Conservation (phyloP, 148 eudicot species). For the Dysphania ambrosioides region DNA sequence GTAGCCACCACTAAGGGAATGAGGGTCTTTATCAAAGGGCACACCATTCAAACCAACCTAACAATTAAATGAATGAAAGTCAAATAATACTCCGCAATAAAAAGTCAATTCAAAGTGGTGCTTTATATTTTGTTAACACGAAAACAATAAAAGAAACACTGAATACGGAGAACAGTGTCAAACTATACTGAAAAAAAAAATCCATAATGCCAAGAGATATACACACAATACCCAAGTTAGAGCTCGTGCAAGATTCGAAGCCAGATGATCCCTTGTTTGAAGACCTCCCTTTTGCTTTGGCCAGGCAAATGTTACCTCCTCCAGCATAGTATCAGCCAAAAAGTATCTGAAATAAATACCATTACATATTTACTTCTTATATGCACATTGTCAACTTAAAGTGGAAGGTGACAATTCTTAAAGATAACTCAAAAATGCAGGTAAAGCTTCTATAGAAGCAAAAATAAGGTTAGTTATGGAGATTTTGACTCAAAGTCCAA, state of each 20-base stretch:
- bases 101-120: background rate
- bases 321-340: slow-evolving; percentile 74
- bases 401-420: background rate
- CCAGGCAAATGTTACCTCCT: slow-evolving; percentile 93
- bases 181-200: background rate
- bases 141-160: background rate
- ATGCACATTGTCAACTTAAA: background rate
- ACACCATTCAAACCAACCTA: slow-evolving; percentile 88
- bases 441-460: background rate
- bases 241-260: slow-evolving; percentile 74
- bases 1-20: slow-evolving; percentile 94
- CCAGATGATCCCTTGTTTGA: slow-evolving; percentile 61
- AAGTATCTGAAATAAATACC: slow-evolving; percentile 50
- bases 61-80: background rate
- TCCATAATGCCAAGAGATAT: background rate
- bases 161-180: background rate
- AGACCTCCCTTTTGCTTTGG: slow-evolving; percentile 67
- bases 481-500: background rate
- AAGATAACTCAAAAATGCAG: background rate
- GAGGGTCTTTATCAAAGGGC: slow-evolving; percentile 89
- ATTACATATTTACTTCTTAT: background rate
- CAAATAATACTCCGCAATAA: slow-evolving; percentile 13
- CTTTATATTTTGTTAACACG: background rate
- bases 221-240: slow-evolving; percentile 62
- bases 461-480: background rate